Evolutionary conservation across 2,329 filamentous ascomycete genomes (phyloP), one percentile per base, ranked within the genome.

Genomic region (Cordyceps farinosa): DNA sequence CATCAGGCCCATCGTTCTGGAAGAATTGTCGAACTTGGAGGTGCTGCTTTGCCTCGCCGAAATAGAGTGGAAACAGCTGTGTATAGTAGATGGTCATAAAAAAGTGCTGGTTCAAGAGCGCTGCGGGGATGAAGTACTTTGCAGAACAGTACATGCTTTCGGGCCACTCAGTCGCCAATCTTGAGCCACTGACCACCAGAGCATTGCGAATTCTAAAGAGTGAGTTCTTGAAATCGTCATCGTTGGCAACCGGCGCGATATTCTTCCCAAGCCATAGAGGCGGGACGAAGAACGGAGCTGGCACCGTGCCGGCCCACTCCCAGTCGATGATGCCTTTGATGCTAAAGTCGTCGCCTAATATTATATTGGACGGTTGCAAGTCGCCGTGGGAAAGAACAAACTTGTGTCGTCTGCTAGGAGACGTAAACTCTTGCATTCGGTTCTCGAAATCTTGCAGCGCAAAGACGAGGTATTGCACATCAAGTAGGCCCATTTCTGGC

Each of bases 261-360:
- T 61, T 17, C 27, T 45, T 54, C 4, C 60, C 60, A 52, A 63
- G 47, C 61, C 61, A 63, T 3, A 58, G 45, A 10, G 54, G 61
- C 9, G 61, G 61, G 1, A 58, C 52, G 29, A 63, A 58, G 38
- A 63, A 63, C 1, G 32, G n/a, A 13, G 15, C 13, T 10, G 61
- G 61, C 17, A 63, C 53, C 1, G 53, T 58, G 8, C 45, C 53
- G 11, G 54, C 56, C 62, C 62, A 61, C 32, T 64, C 62, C 62
- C 62, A 64, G 44, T 61, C 62, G 32, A 64, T 56, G 51, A 64
- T 64, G 10, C 55, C 62, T 30, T 50, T 56, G 44, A 64, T 60
- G 48, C 42, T 56, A 17, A 36, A 52, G 50, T 61, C 56, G 10
- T 51, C 57, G 27, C 30, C 54, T 8, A 64, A 11, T n/a, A 64